Evolutionary conservation across 306 rosid genomes (phyloP), one percentile per base, ranked within the genome.

Genomic region (Datisca glomerata): DNA sequence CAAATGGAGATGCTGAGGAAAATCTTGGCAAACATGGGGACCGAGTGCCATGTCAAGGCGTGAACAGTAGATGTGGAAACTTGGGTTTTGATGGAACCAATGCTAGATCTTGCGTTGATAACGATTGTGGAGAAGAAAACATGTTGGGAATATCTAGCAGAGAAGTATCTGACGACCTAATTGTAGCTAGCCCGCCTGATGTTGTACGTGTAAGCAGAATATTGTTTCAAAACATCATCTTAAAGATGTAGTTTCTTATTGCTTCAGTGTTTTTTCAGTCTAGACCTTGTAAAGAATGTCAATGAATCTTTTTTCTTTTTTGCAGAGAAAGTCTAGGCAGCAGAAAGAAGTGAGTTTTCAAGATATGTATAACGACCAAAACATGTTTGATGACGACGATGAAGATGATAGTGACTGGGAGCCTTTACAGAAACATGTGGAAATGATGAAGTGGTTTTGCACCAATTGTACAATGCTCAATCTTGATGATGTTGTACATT

Each of bases 361-460:
- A 71, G 94, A 86, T 51, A 51, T 86, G 69, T 75, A 69, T 59
- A 55, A 57, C 25, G 66, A 55, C 45, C 61, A 71, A 38, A 68
- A 61, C 32, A 27, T 66, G 48, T 55, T 67, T 6, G 86, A 80
- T 2, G 76, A 72, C 0, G 81, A 78, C 0, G 86, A 84, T 0
- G 94, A 82, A 0, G 80, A 60, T 7, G 87, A 84, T 27, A 64
- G 78, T 54, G 98, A 89, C 47, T 84, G 95, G 98, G 95, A 89
- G 49, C 98, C 98, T 13, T 19, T 72, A 25, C 69, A 55, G 16
- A 74, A 51, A 45, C 59, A 34, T 42, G 58, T 62, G 21, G 95
- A 89, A 61, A 47, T 72, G 18, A 2, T 59, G 49, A 84, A 61
- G 81, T 84, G 98, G 98, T 74, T 64, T 67, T 89, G 98, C 62